A percentile compares a stretch with the other conserved stretches of the same genome.
These are phyloP conservation scores for Zostera marina DNA, from an alignment of 116 monocot genomes.

Conservation along the genomic window DNA sequence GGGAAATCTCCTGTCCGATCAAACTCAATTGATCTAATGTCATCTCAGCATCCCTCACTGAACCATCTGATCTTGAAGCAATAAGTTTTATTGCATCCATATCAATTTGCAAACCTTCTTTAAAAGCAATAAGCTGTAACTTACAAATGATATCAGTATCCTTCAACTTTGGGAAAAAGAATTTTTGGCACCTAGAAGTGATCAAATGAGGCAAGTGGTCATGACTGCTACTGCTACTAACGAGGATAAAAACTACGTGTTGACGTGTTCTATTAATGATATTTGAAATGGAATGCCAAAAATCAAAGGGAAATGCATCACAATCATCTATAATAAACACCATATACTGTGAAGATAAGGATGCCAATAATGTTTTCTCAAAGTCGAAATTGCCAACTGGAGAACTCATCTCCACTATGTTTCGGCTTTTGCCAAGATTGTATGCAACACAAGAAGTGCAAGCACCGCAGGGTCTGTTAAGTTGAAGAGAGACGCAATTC, in stretches of 20 bases:
- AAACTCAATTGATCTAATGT: conserved; percentile 89
- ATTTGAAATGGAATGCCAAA: conserved; percentile 38
- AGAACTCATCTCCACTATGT: conserved; percentile 59
- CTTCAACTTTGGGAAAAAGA: conserved; percentile 63
- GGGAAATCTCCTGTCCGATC: conserved; percentile 75
- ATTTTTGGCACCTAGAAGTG: conserved; percentile 74
- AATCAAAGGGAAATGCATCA: conserved; percentile 26
- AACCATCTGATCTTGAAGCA: conserved; percentile 84
- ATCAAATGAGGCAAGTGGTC: conserved; percentile 51
- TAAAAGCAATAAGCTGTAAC: conserved; percentile 32
- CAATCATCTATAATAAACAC: conserved; percentile 58
- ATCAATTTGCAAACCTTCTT: conserved; percentile 57
- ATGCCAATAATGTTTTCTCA: conserved; percentile 12
- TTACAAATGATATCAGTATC: conserved; percentile 36
- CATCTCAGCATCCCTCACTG: conserved; percentile 93
- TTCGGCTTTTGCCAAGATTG: conserved; percentile 48
- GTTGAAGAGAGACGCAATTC: conserved; percentile 50
- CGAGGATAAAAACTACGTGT: conserved; percentile 40
- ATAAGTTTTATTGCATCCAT: conserved; percentile 74
- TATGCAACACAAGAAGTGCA: conserved; percentile 63
- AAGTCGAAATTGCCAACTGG: conserved; percentile 33
- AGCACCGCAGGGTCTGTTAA: conserved; percentile 58
- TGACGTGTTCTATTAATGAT: conserved; percentile 31
- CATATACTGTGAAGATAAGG: conserved; percentile 30
- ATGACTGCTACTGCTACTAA: conserved; percentile 22